Evolutionary conservation across 1,139 yeast genomes (phyloP), one percentile per base, ranked within the genome.

Genomic region (Candida labiduridarum): DNA sequence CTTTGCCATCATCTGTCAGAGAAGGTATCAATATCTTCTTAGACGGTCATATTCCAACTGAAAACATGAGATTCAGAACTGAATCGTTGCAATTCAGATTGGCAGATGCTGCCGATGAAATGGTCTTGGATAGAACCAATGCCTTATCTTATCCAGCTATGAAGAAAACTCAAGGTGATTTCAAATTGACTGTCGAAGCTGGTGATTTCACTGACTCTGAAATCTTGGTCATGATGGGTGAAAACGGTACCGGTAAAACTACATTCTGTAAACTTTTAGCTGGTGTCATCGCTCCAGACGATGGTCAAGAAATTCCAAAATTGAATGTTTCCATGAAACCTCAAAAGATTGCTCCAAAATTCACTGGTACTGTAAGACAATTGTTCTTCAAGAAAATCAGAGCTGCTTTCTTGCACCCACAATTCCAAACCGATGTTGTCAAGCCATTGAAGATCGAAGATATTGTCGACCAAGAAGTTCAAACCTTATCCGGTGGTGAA

Each of bases 191-290:
- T 54, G 87, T 95, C 55, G 87, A 89, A 65, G 68, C 82, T 42
- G 99, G 99, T 74, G 94, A 88, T 54, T 94, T 92, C 74, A 87
- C 96, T 53, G 96, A 94, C 70, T 89, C 97, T 41, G 99, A 94
- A 76, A 94, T 94, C 63, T 82, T 94, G 66, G 99, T 94, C 53
- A 90, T 94, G 97, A 92, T 94, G 96, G 99, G 99, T 69, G 99
- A 94, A 77, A 94, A 94, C 70, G 99, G 99, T 78, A 94, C 99
- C 22, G 99, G 99, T 79, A 94, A 94, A 77, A 94, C 99, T 41
- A 94, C 99, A 8, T 87, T 94, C 78, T 92, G 97, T 81, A 89
- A 87, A 69, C 78, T 94, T 65, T 80, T 94, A 62, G 98, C 99
- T 18, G 99, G 99, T 64, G 90, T 90, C 42, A 79, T 89, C 59